These are phyloP conservation scores for Stropharia rugosoannulata DNA, from an alignment of 768 basidiomycete genomes.

Conservation along the genomic window DNA sequence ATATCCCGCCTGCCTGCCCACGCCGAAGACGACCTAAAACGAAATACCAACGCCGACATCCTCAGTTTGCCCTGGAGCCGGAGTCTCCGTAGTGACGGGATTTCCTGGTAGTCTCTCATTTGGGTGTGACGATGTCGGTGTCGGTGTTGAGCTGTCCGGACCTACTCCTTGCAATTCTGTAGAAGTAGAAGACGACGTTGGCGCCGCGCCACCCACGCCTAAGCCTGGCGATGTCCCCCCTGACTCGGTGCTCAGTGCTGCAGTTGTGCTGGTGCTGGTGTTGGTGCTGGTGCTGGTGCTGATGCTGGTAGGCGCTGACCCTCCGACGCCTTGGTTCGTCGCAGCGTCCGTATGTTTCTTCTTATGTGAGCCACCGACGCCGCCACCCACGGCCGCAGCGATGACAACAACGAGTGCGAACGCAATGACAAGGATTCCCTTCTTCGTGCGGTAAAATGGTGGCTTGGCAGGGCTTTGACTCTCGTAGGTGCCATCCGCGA, in stretches of 20 bases:
- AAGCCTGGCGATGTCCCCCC: no score
- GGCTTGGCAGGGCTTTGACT: constrained; percentile 34
- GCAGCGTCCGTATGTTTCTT: constrained; percentile 2
- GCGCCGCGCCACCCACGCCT: no score
- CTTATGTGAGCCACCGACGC: constrained; percentile 49
- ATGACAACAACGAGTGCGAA: constrained; percentile 40
- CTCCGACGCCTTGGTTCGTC: background rate
- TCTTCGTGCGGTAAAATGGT: constrained; percentile 44
- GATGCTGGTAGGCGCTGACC: background rate
- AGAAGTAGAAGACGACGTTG: no score
- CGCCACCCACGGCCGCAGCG: constrained; percentile 55
- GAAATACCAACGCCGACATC: no score
- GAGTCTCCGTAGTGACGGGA: no score
- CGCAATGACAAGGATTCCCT: constrained; percentile 40
- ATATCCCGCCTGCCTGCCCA: no score
- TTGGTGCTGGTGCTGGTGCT: background rate
- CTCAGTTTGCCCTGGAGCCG: no score
- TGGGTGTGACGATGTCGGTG: no score
- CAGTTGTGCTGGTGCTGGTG: background rate
- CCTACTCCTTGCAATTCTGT: no score
- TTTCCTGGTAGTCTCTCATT: no score
- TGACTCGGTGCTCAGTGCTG: background rate
- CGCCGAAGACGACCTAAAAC: no score
- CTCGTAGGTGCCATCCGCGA: background rate
- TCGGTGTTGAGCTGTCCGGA: no score